Base-by-base conservation (phyloP, 2,329 filamentous ascomycete genomes). In the Fusarium solani-melongenae region DNA sequence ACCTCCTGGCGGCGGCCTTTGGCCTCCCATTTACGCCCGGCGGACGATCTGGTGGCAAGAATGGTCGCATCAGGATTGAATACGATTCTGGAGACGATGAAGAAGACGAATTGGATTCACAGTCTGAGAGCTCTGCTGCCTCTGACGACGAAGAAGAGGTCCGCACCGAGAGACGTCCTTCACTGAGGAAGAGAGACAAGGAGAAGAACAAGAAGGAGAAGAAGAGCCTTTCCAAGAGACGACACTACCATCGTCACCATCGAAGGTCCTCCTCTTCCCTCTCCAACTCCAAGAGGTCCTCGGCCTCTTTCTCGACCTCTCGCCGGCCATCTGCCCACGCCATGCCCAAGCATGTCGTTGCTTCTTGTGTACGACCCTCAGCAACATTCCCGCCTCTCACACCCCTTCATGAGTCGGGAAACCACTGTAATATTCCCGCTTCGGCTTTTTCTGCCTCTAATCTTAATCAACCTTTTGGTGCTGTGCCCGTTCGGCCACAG, bases 1-100 rank as follows among this genome's bases (percentile, higher is more conserved):
- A 80, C 60, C 69, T 80, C 8, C 64, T 81, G 29, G 73, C 76
- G 11, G 77, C 78, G 4, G 67, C 73, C 6, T 80, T 81, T 63
- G 78, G 78, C 7, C 56, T 79, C 11, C 78, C 79, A 2, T 76
- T 76, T 31, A 66, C 63, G 24, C 68, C 69, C 9, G 62, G 72
- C 33, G 41, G 67, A 44, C 60, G 64, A 15, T 41, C 27, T 15
- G 59, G 61, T 27, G 66, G 62, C 36, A 72, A 60, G 11, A 31
- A 53, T 51, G 49, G 55, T 7, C 66, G 69, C 10, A 57, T 69
- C 17, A 46, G 33, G 10, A 31, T 67, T 2, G 59, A 58, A 11
- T 75, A 72, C 22, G 66, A 44, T 14, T 65, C 66, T 29, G 46
- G 24, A 20, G 33, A 57, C 6, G 67, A 70, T 2, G 56, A 58